Evolutionary conservation across 148 eudicot species (phyloP), one percentile per base, ranked within the genome.

Genomic region (Mesembryanthemum crystallinum): DNA sequence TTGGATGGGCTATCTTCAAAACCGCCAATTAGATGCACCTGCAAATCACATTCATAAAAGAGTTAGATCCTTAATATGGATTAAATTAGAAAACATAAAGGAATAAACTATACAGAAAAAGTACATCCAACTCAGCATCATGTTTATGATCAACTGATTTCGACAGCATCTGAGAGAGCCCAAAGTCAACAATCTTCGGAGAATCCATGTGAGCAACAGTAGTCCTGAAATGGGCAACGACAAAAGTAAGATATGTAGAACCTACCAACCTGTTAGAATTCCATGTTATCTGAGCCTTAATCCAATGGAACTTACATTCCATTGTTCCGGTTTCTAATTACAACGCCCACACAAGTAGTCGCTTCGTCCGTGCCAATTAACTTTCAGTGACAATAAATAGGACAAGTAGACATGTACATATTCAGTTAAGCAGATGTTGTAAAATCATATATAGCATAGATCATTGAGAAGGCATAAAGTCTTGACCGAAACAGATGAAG

Each of bases 21-120:
- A 33, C 92, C 92, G 52, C 99, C 99, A 52, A 95, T 58, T 24
- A 95, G 84, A 89, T 95, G 97, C 73, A 95, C 98, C 97, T 94
- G 87, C 86, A 88, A 64, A 52, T n/a, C 45, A 59, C 63, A 62
- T 63, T n/a, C 65, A 49, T 39, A 43, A 73, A 35, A 30, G 17
- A 27, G 60, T 57, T 49, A 67, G 47, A 77, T 58, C 17, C 43
- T 23, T 62, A 29, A 43, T 63, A 74, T 27, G 28, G 45, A 58
- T 30, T 35, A 55, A 42, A 37, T 30, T 10, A 58, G 59, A 21
- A n/a, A 64, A 35, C 71, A 67, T 32, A 35, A 71, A 51, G 25
- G 5, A 24, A 37, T n/a, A 10, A 27, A 47, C 21, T 66, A 72
- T 20, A 49, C 61, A 79, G 58, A 64, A 82, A 69, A 67, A 69